These are phyloP conservation scores for Bathelium albidoporum DNA, from an alignment of 495 filamentous ascomycete species.

Conservation along the genomic window DNA sequence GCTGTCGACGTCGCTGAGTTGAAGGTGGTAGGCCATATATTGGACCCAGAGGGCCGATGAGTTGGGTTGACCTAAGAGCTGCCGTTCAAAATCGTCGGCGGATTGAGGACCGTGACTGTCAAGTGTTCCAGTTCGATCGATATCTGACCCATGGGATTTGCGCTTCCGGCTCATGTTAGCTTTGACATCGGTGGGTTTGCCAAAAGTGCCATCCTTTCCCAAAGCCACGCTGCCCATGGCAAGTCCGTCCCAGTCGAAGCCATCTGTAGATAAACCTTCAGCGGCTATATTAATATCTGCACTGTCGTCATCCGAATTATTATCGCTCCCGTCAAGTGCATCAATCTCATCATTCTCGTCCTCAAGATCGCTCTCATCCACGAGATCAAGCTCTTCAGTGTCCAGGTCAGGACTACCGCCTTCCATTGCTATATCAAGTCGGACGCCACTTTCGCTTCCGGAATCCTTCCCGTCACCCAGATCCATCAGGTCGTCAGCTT, in stretches of 20 bases:
- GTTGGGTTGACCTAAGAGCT: slow-evolving; percentile 83
- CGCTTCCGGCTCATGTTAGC: slow-evolving; percentile 57
- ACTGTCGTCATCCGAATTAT: neutral
- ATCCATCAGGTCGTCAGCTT: slow-evolving; percentile 45
- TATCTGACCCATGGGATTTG: slow-evolving; percentile 65
- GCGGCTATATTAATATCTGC: slow-evolving; percentile 10
- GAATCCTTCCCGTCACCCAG: slow-evolving; percentile 33
- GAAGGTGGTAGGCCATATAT: slow-evolving; percentile 95
- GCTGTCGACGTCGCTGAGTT: slow-evolving; percentile 74
- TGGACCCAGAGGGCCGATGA: slow-evolving; percentile 81
- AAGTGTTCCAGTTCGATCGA: slow-evolving; percentile 81
- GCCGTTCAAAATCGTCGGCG: slow-evolving; percentile 80
- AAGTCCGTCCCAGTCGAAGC: slow-evolving; percentile 80
- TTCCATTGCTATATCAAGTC: neutral
- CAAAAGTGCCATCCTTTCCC: slow-evolving; percentile 37
- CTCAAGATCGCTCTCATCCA: slow-evolving; percentile 37
- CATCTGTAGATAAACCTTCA: slow-evolving; percentile 59
- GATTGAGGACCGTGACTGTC: slow-evolving; percentile 86
- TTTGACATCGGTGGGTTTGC: slow-evolving; percentile 43
- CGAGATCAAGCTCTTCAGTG: slow-evolving; percentile 26
- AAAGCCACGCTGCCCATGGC: slow-evolving; percentile 34
- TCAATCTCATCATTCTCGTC: slow-evolving; percentile 33
- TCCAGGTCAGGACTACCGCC: slow-evolving; percentile 8
- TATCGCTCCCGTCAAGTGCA: slow-evolving; percentile 33
- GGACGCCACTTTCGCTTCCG: slow-evolving; percentile 18